Evolutionary conservation across 148 eudicot genomes (phyloP), one percentile per base, ranked within the genome.

Genomic region (Rhododendron kiyosumense): DNA sequence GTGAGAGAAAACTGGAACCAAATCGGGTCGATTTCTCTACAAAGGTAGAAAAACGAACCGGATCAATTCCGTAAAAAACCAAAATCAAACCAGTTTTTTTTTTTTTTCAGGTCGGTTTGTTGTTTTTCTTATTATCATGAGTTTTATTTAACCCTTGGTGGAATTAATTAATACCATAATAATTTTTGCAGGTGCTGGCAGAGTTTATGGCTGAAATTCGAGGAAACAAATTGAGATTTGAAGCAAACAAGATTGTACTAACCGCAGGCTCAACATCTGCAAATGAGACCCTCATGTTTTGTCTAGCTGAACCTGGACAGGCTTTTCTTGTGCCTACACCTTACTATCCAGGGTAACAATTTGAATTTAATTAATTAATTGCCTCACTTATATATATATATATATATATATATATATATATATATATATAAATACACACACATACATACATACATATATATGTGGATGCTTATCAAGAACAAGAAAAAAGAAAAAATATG

Each of bases 251-350:
- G 34, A 81, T 93, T 0, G 96, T 93, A 9, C 91, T 93, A 36
- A 88, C 91, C 0, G 96, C 96, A 1, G 96, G 96, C 74, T 91
- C 96, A 77, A 93, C 96, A 48, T 92, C 94, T 0, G 96, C 94
- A 3, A 93, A 92, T 61, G 96, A 93, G 86, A 92, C 89, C 3
- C 90, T 93, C 86, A 90, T 93, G 63, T 93, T 92, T 87, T 93
- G 94, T 89, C 91, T 93, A 0, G 96, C 96, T 15, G 89, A 92
- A 30, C 92, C 90, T 4, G 96, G 96, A 61, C 92, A 93, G 7
- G 94, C 96, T 49, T 89, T 92, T 87, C 94, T 93, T 46, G 86
- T 93, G 46, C 96, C 96, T 1, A 92, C 96, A 0, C 96, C 94
- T 0, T 93, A 92, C 86, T 93, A 93, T 86, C 94, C 96, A 2